These are phyloP conservation scores for Aspergillus aculeatus DNA, from an alignment of 2,329 filamentous ascomycete genomes.

Conservation along the genomic window DNA sequence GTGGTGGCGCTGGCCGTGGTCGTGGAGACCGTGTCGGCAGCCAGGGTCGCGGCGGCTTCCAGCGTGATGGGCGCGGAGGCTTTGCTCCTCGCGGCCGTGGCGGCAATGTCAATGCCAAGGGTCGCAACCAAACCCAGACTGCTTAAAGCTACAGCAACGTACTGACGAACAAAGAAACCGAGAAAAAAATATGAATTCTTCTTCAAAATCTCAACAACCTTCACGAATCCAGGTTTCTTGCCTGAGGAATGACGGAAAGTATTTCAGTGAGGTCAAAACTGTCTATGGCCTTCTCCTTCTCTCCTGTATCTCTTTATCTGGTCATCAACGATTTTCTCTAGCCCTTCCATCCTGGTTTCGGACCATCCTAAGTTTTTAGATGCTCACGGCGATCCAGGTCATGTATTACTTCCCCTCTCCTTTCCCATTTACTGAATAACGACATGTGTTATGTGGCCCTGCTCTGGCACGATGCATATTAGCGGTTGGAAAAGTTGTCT, in stretches of 20 bases:
- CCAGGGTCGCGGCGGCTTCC: conserved; percentile 66
- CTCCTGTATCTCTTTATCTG: conserved; percentile 10
- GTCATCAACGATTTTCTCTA: conserved; percentile 19
- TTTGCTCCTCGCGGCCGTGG: conserved; percentile 65
- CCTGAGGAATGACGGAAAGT: conserved; percentile 1
- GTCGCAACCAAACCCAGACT: conserved; percentile 47
- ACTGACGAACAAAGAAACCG: conserved; percentile 5
- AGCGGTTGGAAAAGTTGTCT: conserved; percentile 45
- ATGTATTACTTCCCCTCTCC: conserved; percentile 36
- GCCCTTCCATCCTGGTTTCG: conserved; percentile 23
- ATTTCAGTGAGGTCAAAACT: neutral
- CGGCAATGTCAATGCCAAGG: conserved; percentile 51
- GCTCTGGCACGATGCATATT: conserved; percentile 40
- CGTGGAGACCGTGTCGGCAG: conserved; percentile 67
- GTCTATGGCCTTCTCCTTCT: conserved; percentile 6
- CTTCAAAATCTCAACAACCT: neutral
- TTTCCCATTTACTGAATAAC: conserved; percentile 32
- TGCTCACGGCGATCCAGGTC: conserved; percentile 27
- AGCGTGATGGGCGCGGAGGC: conserved; percentile 66
- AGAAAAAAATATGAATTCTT: neutral
- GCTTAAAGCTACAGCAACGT: conserved; percentile 31
- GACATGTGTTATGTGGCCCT: conserved; percentile 43
- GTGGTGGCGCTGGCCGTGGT: conserved; percentile 64
- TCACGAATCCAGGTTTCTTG: neutral
- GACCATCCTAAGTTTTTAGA: conserved; percentile 17